A percentile compares a stretch with the other conserved stretches of the same genome.
phyloP scores from a whole-genome alignment of 73 alveolate genomes.

The Blepharisma stoltei region DNA sequence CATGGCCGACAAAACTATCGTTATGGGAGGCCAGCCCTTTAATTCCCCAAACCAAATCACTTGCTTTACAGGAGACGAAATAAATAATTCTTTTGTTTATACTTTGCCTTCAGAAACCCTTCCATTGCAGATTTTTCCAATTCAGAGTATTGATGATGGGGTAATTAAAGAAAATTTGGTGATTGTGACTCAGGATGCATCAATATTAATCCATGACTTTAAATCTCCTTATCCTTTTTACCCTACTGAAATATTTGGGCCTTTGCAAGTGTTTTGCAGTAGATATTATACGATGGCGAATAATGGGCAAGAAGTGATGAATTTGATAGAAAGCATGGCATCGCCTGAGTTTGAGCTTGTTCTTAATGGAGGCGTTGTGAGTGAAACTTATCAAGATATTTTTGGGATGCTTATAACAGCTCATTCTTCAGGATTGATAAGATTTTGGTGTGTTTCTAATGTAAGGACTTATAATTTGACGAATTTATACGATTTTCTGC shows the following conservation, averaged over 20 bases:
- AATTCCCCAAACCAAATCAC: neutral
- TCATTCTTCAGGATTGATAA: neutral
- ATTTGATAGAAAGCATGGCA: neutral
- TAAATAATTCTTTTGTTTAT: neutral
- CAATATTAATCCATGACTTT: neutral
- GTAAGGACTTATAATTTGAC: neutral
- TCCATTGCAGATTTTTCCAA: slow-evolving; percentile 8
- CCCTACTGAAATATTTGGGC: neutral
- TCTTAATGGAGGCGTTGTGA: neutral
- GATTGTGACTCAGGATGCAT: neutral
- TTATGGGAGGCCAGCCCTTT: slow-evolving; percentile 3
- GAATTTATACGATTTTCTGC: too few relatives aligned
- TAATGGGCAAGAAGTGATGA: neutral
- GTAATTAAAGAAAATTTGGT: neutral
- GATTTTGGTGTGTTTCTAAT: slow-evolving; percentile 12
- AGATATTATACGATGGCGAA: slow-evolving; percentile 5
- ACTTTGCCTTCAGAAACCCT: neutral
- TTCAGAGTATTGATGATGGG: neutral
- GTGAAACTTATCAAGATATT: neutral
- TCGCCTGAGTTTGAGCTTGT: neutral
- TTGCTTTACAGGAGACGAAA: neutral
- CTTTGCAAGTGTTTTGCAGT: neutral
- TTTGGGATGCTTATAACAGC: slow-evolving; percentile 1
- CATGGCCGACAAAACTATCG: neutral
- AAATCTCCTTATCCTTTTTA: neutral